Base-by-base conservation (phyloP, 805 yeast species). In the Yarrowia yakushimensis region DNA sequence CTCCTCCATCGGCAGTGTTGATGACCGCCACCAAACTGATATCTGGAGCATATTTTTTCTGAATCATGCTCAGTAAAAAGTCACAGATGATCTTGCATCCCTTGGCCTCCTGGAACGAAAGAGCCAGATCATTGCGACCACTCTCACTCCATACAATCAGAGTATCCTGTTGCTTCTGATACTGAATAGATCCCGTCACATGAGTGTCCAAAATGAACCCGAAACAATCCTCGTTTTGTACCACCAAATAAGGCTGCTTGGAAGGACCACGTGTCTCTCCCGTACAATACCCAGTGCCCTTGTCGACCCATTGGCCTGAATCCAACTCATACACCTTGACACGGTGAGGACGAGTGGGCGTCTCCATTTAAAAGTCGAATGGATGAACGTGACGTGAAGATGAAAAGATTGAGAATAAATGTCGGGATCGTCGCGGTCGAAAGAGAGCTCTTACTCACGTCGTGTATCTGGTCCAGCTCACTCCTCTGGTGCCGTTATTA, bases 151-250 rank as follows among this genome's bases (percentile, higher is more conserved):
- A 93, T 20, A 93, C 97, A 10, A 93, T 90, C 52, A 93, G 77
- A 0, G 97, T 91, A 64, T 91, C 97, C 70, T 91, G 97, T 70
- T 94, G 98, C 69, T 96, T 82, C 71, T 93, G 97, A 71, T 88
- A 93, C 67, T 88, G 96, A 3, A 85, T 86, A 28, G 82, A 74
- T 0, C 96, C 96, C 68, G 82, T 85, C n/a, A 93, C 78, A 64
- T 73, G 79, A 4, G 92, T 83, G 68, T 82, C 81, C 22, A 93
- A 75, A 11, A 83, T 76, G 28, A 85, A 84, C 1, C 78, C 76
- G 6, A 83, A 77, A 64, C 86, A 80, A 28, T 80, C 76, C 71
- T 91, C 97, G 72, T 86, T 85, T 62, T 84, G 78, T 13, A 93
- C 97, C 17, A 86, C 71, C 62, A 45, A 43, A 42, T 30, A 62